phyloP scores from a whole-genome alignment of 2,329 filamentous ascomycete genomes.

The Myotisia sp. region DNA sequence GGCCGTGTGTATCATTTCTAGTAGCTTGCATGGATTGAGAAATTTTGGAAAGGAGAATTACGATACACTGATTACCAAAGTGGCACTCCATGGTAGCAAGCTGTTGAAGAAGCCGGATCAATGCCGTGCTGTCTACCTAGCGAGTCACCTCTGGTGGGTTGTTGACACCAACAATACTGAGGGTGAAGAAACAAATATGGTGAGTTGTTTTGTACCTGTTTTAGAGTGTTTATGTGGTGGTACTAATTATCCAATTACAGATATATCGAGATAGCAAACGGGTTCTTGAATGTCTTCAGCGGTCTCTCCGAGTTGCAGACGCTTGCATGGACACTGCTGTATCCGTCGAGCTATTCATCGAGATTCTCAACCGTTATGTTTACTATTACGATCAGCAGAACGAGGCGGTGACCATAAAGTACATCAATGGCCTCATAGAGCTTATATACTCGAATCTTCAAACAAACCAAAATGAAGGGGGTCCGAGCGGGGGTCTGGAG shows the following conservation, averaged over 20 bases:
- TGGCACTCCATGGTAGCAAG: constrained; percentile 90
- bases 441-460: constrained; percentile 92
- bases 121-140: constrained; percentile 88
- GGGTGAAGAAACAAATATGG: constrained; percentile 68
- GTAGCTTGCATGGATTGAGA: constrained; percentile 71
- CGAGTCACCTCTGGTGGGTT: constrained; percentile 96
- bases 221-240: not conserved
- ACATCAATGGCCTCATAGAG: constrained; percentile 94
- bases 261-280: constrained; percentile 95
- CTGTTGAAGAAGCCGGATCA: constrained; percentile 95
- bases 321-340: constrained; percentile 98
- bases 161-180: constrained; percentile 63
- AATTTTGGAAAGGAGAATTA: constrained; percentile 96
- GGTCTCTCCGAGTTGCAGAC: constrained; percentile 87
- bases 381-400: constrained; percentile 99
- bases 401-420: constrained; percentile 95
- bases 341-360: constrained; percentile 93
- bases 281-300: constrained; percentile 88
- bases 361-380: constrained; percentile 94
- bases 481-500: constrained; percentile 58
- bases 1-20: constrained; percentile 86
- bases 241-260: constrained; percentile 20
- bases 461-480: constrained; percentile 56
- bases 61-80: constrained; percentile 96
- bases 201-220: constrained; percentile 32